Evolutionary conservation across 106 monocot genomes (phyloP).

Genomic region (Dioscorea alata): DNA sequence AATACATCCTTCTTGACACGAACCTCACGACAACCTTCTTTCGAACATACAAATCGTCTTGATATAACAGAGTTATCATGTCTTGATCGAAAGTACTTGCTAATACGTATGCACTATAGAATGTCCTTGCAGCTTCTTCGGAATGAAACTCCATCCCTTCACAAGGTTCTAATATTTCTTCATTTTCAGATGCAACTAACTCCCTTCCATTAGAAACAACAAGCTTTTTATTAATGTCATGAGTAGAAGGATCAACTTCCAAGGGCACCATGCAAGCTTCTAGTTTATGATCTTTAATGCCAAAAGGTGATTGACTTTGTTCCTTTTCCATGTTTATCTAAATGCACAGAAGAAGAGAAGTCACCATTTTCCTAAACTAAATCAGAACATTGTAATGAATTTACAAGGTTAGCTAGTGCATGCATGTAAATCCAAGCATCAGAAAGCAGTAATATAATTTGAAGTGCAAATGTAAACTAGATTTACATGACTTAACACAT

Average conservation of each 20-base stretch:
- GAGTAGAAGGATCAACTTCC: conserved; percentile 10
- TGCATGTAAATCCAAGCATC: no score
- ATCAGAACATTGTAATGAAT: no score
- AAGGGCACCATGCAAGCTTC: conserved; percentile 6
- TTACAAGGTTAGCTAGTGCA: no score
- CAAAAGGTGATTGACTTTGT: background rate
- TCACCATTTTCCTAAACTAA: no score
- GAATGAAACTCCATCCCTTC: conserved; percentile 55
- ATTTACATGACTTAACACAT: no score
- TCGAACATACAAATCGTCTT: conserved; percentile 43
- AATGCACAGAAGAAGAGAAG: no score
- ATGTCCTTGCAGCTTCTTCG: conserved; percentile 32
- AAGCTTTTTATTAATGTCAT: background rate
- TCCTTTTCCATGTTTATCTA: conserved; percentile 5
- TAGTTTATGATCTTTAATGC: conserved; percentile 1
- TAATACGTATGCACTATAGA: conserved; percentile 42
- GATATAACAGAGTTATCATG: conserved; percentile 50
- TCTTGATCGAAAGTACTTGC: conserved; percentile 41
- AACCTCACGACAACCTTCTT: conserved; percentile 36
- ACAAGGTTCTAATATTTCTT: conserved; percentile 22
- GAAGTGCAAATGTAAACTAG: no score
- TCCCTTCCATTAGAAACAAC: background rate
- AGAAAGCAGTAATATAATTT: no score
- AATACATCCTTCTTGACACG: conserved; percentile 14
- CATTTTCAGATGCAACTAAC: conserved; percentile 6